Conservation (phyloP, 495 filamentous ascomycete genomes). For the Chaetomium tenue region DNA sequence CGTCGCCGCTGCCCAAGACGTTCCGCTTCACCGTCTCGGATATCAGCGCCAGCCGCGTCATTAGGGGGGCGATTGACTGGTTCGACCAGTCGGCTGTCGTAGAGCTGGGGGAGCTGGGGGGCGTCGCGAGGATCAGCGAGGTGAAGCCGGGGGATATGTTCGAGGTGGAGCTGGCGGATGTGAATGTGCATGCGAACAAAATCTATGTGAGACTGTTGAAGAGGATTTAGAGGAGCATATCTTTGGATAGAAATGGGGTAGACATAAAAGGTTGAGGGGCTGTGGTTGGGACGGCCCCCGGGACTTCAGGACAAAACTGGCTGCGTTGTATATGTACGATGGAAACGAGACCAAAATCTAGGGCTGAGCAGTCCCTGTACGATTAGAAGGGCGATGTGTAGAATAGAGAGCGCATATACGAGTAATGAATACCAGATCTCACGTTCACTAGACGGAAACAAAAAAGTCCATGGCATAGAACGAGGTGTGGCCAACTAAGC, state of each 20-base stretch:
- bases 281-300: neutral
- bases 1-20: constrained; percentile 53
- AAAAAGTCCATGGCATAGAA: neutral
- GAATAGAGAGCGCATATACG: neutral
- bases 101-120: constrained; percentile 35
- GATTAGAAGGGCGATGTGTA: neutral
- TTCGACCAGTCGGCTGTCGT: constrained; percentile 40
- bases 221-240: constrained; percentile 13
- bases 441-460: neutral
- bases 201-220: constrained; percentile 55
- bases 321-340: neutral
- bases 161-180: constrained; percentile 56
- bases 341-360: neutral
- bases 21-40: constrained; percentile 54
- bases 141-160: constrained; percentile 52
- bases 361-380: neutral
- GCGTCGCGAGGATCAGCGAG: constrained; percentile 36
- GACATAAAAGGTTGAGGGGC: neutral
- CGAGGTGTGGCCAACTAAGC: neutral
- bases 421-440: neutral
- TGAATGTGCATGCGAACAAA: constrained; percentile 53
- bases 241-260: neutral
- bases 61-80: constrained; percentile 41
- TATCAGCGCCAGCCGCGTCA: constrained; percentile 15
- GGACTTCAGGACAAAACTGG: neutral